Percentiles rank a stretch among this genome's conserved stretches.
Evolutionary conservation across 179 eudicot genomes (phyloP).

Genomic region (Beta corolliflora): DNA sequence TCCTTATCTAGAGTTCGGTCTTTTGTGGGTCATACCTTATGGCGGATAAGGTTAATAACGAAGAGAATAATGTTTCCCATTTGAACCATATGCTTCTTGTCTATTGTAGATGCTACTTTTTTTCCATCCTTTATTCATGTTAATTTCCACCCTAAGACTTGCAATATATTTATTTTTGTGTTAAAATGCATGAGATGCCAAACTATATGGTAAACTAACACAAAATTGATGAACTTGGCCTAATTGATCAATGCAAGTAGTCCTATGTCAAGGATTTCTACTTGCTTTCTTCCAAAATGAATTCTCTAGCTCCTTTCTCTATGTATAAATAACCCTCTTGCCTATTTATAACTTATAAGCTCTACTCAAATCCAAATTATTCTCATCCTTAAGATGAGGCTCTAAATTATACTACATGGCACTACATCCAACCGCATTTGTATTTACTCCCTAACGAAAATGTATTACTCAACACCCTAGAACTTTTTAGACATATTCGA

Average conservation of each 20-base stretch:
- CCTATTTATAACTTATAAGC: not conserved
- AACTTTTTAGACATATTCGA: not conserved
- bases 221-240: not conserved
- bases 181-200: not conserved
- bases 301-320: not conserved
- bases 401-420: not conserved
- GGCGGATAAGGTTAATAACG: no score
- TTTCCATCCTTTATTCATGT: no score
- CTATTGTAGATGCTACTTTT: no score
- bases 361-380: not conserved
- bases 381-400: not conserved
- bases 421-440: not conserved
- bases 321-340: not conserved
- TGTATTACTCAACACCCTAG: not conserved
- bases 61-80: no score
- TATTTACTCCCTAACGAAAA: not conserved
- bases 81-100: no score
- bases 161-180: not conserved
- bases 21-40: no score
- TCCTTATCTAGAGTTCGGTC: no score
- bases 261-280: not conserved
- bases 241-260: not conserved
- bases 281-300: not conserved
- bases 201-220: not conserved
- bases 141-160: no score